Conservation (phyloP, 495 filamentous ascomycete species). For the Xylaria intraflava region DNA sequence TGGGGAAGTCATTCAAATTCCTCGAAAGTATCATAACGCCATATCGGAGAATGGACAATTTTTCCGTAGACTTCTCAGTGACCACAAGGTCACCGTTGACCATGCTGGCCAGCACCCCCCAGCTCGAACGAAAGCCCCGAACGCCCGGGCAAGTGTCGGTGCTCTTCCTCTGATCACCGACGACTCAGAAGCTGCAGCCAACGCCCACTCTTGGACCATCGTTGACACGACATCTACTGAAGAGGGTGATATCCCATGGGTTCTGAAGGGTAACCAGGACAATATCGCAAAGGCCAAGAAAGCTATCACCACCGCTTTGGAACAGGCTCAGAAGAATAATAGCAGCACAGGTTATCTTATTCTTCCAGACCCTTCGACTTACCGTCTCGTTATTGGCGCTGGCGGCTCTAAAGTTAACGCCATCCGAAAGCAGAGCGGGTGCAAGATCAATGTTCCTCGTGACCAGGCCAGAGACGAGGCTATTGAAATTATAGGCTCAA, state of each 20-base stretch:
- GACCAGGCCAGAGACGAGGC: conserved; percentile 71
- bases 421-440: conserved; percentile 86
- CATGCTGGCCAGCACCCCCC: conserved; percentile 75
- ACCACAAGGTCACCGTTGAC: conserved; percentile 81
- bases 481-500: conserved; percentile 76
- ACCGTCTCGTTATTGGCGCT: conserved; percentile 84
- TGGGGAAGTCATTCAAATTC: conserved; percentile 78
- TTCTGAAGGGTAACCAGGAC: conserved; percentile 70
- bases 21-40: conserved; percentile 69
- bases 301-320: conserved; percentile 62
- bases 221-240: conserved; percentile 53
- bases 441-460: conserved; percentile 84
- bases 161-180: conserved; percentile 86
- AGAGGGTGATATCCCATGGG: conserved; percentile 82
- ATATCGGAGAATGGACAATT: conserved; percentile 86
- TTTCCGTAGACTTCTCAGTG: conserved; percentile 78
- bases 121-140: conserved; percentile 47
- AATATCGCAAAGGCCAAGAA: conserved; percentile 70
- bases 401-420: conserved; percentile 84
- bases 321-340: conserved; percentile 63
- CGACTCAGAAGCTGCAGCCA: conserved; percentile 52
- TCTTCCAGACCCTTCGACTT: conserved; percentile 80
- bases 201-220: conserved; percentile 73
- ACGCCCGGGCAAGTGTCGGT: conserved; percentile 44
- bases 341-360: conserved; percentile 76